A percentile compares a stretch with the other conserved stretches of the same genome.
phyloP scores from a whole-genome alignment of 805 yeast genomes.

The Pichia scutulata region DNA sequence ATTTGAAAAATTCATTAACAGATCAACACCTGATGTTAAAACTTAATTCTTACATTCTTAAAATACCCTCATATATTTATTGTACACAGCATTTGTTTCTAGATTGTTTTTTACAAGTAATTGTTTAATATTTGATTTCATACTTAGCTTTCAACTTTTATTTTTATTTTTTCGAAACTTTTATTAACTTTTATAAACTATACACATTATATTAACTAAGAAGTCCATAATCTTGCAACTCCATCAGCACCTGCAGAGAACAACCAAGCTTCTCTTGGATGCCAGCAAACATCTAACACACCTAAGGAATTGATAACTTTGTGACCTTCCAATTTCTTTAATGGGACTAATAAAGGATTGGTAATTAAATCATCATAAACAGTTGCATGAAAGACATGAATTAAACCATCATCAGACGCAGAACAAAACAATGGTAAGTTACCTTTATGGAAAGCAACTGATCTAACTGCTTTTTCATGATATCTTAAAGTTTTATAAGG shows the following conservation, averaged over 20 bases:
- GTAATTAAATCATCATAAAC: slow-evolving; percentile 94
- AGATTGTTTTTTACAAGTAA: too few species aligned
- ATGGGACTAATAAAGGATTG: slow-evolving; percentile 91
- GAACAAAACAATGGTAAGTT: slow-evolving; percentile 86
- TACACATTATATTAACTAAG: slow-evolving; percentile 31
- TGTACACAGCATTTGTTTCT: not conserved
- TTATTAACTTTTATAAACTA: not conserved
- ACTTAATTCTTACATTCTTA: slow-evolving; percentile 36
- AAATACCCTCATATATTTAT: not conserved
- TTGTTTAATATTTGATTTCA: too few species aligned
- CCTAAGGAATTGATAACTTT: slow-evolving; percentile 73
- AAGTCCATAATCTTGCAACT: slow-evolving; percentile 93
- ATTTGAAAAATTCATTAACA: slow-evolving; percentile 67
- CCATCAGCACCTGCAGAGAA: slow-evolving; percentile 97
- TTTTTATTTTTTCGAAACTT: not conserved
- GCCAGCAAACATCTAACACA: slow-evolving; percentile 85
- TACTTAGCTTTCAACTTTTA: not conserved
- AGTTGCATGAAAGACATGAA: slow-evolving; percentile 93
- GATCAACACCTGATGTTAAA: slow-evolving; percentile 81
- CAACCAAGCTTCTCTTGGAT: slow-evolving; percentile 97
- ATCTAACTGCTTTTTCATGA: slow-evolving; percentile 90
- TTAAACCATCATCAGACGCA: slow-evolving; percentile 88
- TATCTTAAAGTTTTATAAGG: slow-evolving; percentile 95
- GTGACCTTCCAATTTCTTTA: slow-evolving; percentile 91
- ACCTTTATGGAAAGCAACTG: slow-evolving; percentile 78